Base-by-base conservation (phyloP, 176 grass and related monocot genomes). In the Luzula sylvatica region DNA sequence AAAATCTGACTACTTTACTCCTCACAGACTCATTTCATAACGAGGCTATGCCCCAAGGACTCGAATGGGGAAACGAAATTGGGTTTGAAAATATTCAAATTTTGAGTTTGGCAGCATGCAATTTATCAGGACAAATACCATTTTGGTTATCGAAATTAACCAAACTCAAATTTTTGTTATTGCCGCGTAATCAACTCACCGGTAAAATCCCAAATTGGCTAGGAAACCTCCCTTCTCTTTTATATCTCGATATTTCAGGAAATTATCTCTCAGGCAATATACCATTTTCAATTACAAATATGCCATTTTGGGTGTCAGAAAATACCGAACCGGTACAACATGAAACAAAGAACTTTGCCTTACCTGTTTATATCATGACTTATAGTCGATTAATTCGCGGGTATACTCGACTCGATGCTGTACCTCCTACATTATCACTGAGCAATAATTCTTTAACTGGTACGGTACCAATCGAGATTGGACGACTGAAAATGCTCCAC, bases 11-110 rank as follows among this genome's bases (percentile, higher is more conserved):
- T 1, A 38, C 50, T 7, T 38, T 82, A 42, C 28, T 82, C 25
- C 20, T 77, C 22, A 60, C 57, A 0, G 0, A 0, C 12, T 73
- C 72, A 28, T 83, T 83, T 23, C 51, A 0, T 8, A 0, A 39
- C 0, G 80, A 83, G 3, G 2, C 15, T 9, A 68, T 83, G 25
- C 69, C 69, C 35, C 11, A 83, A 18, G 69, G 56, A 28, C n/a
- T n/a, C n/a, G n/a, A n/a, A n/a, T n/a, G n/a, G n/a, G 15, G 53
- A 0, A 55, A 0, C 22, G 20, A 48, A 43, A 18, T 28, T 7
- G 68, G 56, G 14, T 83, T 83, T 54, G 46, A 65, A 20, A 69
- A 48, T 58, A 56, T 83, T 17, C 80, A 83, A 29, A 58, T 63
- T 9, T 1, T 83, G 24, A 16, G 55, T 0, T 11, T 83, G 0